These are phyloP conservation scores for Candida ovalis DNA, from an alignment of 805 yeast species.

Conservation along the genomic window DNA sequence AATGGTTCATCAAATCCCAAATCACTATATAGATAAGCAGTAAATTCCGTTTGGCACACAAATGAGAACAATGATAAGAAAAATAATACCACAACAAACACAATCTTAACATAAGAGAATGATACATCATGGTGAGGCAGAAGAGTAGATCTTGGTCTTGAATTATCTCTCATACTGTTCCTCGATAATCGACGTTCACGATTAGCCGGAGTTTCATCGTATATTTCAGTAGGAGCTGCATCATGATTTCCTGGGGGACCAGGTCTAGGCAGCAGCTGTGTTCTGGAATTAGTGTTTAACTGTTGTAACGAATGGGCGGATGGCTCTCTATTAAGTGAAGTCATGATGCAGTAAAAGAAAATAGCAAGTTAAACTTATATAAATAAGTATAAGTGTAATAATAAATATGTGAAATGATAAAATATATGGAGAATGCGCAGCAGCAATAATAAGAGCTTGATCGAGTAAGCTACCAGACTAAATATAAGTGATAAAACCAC, in stretches of 20 bases:
- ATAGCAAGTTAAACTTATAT: not conserved
- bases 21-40: conserved; percentile 59
- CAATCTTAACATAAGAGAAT: conserved; percentile 35
- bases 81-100: conserved; percentile 45
- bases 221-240: too few relatives aligned
- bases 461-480: too few relatives aligned
- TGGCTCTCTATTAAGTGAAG: not conserved
- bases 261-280: not conserved
- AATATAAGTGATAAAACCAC: too few relatives aligned
- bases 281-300: not conserved
- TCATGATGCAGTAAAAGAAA: not conserved
- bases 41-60: conserved; percentile 77
- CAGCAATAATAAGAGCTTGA: too few relatives aligned
- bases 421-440: too few relatives aligned
- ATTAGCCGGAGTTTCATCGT: not conserved
- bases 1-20: conserved; percentile 66
- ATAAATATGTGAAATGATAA: too few relatives aligned
- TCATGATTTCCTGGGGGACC: not conserved
- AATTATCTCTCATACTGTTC: not conserved
- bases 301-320: not conserved
- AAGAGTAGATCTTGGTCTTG: conserved; percentile 1
- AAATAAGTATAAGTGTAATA: not conserved
- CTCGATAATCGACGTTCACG: not conserved
- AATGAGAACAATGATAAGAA: conserved; percentile 52
- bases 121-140: conserved; percentile 17